Evolutionary conservation across 169 alveolate species (phyloP), one percentile per base, ranked within the genome.

Genomic region (Plasmodium vinckei): DNA sequence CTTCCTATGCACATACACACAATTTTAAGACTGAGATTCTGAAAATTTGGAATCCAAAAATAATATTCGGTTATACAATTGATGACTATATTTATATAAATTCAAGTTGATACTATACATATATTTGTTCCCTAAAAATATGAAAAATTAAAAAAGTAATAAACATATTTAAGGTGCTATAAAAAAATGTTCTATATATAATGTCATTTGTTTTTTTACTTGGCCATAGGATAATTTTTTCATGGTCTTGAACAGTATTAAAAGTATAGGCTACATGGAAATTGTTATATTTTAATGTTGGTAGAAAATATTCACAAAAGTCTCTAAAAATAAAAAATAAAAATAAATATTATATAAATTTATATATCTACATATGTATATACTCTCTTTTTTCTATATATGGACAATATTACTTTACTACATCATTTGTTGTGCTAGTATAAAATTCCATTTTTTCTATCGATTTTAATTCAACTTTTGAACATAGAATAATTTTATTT

Each of bases 61-160:
- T 15, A 77, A 19, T 42, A 77, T 64, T 4, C 89, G 25, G 42
- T 77, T 77, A 54, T 77, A 77, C 39, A 77, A 13, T 57, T 64
- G 79, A 6, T 77, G 89, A 19, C 89, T 77, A 46, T 63, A 77
- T 57, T 67, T 77, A 68, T 77, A 77, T 42, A 77, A 57, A 15
- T 47, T 42, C 49, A 77, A 64, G 54, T 77, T 77, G 44, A 77
- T 49, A 0, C 44, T 65, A 23, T 77, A 77, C 23, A 21, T 53
- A 42, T 77, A 79, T 25, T 49, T 42, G 13, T 77, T 77, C 25
- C 47, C 89, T 77, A 56, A 1, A 61, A 61, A 73, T 9, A 19
- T 33, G 6, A 33, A 46, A 75, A 75, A 63, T n/a, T 47, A 75
- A 64, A 77, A 63, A 60, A 17, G 19, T 17, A n/a, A 9, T 3